Base-by-base conservation (phyloP, 805 yeast genomes). In the Jamesozyma piceae region DNA sequence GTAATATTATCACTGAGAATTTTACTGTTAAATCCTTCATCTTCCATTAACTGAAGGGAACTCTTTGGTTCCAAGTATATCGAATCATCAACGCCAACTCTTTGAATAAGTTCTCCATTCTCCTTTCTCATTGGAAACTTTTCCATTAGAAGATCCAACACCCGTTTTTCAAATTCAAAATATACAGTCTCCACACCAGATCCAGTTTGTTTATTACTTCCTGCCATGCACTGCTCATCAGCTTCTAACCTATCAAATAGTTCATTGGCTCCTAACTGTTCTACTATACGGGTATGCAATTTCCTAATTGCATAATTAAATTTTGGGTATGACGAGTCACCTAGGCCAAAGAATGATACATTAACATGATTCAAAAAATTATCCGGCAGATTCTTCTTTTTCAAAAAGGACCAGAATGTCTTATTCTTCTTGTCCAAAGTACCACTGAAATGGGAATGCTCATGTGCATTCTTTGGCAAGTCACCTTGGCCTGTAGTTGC, bases 401-500 rank as follows among this genome's bases (percentile, higher is more conserved):
- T 72, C 51, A 92, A 61, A 47, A 82, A 77, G 49, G 72, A 71
- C 94, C 95, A 83, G 48, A 90, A 75, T 2, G 58, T 52, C 17
- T 51, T 45, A 10, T 43, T 44, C 20, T 43, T 43, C 3, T 42
- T 24, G 26, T 20, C 9, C 5, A 10, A 14, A 6, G 9, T 6
- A 13, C n/a, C 8, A 13, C 27, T 35, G 17, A 53, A 59, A 15
- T 36, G 41, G 8, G 55, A 37, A 14, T 43, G 37, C 46, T 74
- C 76, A 48, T 69, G 69, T 1, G 82, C 80, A 56, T 86, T 86
- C 34, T 82, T 63, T 0, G 98, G 97, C 28, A 90, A 62, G 47
- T 83, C 95, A 22, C 98, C 98, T 62, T 90, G 97, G 6, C 98
- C 97, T 1, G 95, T 82, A 0, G 98, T 90, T 1, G 96, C 80